Evolutionary conservation across 2,329 filamentous ascomycete species (phyloP).

Genomic region (Diaporthe caulivora): DNA sequence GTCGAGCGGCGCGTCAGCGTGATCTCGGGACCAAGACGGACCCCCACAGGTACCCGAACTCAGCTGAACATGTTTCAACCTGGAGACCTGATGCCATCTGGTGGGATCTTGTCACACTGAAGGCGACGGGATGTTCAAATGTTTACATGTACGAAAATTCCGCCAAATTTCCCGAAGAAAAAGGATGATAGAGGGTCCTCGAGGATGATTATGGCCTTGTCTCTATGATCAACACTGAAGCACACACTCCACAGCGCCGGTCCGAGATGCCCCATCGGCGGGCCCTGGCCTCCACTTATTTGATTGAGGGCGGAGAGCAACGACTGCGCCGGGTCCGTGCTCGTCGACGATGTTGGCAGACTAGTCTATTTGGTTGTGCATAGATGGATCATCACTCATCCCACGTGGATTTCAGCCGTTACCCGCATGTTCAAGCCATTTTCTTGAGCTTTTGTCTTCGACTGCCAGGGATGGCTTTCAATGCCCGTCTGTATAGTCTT

Average conservation of each 20-base stretch:
- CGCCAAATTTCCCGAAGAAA: background rate
- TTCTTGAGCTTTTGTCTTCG: background rate
- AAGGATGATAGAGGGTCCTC: background rate
- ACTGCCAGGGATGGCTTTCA: background rate
- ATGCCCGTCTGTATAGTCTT: background rate
- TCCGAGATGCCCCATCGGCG: conserved; percentile 6
- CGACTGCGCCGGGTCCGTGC: background rate
- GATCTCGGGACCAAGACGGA: background rate
- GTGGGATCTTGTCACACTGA: background rate
- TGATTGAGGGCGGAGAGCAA: background rate
- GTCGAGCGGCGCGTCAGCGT: background rate
- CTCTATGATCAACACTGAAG: background rate
- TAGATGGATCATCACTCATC: background rate
- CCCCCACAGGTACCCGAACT: conserved; percentile 4
- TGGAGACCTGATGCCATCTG: background rate
- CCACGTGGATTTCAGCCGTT: conserved; percentile 9
- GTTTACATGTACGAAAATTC: background rate
- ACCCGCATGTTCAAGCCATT: background rate
- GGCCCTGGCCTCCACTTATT: conserved; percentile 11
- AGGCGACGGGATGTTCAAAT: background rate
- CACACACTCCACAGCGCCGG: conserved; percentile 9
- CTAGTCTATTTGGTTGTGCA: background rate
- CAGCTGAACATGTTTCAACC: background rate
- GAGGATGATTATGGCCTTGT: background rate
- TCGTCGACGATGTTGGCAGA: background rate